Evolutionary conservation across 305 asterid genomes (phyloP), one percentile per base, ranked within the genome.

Genomic region (Plantago lanceolata): DNA sequence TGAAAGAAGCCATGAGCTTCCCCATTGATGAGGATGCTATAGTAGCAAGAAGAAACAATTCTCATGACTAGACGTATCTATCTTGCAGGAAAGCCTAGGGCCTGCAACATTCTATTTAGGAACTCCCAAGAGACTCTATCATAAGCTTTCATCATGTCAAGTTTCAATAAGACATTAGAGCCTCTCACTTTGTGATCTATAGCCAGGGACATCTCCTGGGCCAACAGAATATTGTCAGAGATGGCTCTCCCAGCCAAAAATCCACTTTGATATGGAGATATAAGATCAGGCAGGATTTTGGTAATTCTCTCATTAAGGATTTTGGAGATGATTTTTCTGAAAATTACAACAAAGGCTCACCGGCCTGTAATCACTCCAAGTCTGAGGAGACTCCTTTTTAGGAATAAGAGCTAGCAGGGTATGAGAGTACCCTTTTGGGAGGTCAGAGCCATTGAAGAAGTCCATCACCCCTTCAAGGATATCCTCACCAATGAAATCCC

Each of bases 81-180:
- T 0, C 3, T 9, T 0, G 12, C 17, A 2, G 3, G 0, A 21
- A 53, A 53, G 13, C 35, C 58, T 20, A 53, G 21, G 2, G n/a
- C 4, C 0, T 0, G 0, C 3, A 52, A 2, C 2, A 20, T 15
- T 0, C 21, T 3, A 0, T 0, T 0, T 3, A 26, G 29, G 21
- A 53, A 53, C 0, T 1, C 9, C 58, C 58, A 53, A 6, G 12
- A 7, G 2, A 53, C 31, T n/a, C 14, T 53, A 21, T 53, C 35
- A 9, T 24, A 21, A 12, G 35, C 18, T 5, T 53, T 6, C 16
- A 19, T 8, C 1, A 51, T 6, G 15, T 51, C 57, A 51, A 51
- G 15, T 6, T 51, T 51, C 2, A 51, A 0, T 0, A 52, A 0
- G 16, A 52, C 14, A 20, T 20, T 52, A 19, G 29, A 20, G 5